A percentile compares a stretch with the other conserved stretches of the same genome.
Evolutionary conservation across 306 rosid genomes (phyloP).

Genomic region (Vigna hirtella): DNA sequence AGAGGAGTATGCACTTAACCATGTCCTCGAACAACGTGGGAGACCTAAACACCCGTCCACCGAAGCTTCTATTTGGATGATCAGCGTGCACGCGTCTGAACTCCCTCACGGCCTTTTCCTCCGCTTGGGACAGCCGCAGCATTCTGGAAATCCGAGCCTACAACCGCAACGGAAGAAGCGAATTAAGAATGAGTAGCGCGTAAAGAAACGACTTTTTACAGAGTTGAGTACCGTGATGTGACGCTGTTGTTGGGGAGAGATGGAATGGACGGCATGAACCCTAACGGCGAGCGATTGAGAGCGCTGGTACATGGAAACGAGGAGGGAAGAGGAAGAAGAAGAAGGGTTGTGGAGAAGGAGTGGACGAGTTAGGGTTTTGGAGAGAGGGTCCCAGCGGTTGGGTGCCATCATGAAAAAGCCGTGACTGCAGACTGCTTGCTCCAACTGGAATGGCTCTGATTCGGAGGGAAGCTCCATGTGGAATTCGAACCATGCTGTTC

Average conservation of each 20-base stretch:
- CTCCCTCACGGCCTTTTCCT: constrained; percentile 48
- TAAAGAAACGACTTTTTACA: neutral
- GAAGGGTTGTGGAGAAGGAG: constrained; percentile 13
- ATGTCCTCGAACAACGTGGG: constrained; percentile 66
- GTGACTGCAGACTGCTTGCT: constrained; percentile 58
- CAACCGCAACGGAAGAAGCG: neutral
- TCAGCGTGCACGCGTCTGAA: constrained; percentile 27
- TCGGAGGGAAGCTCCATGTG: constrained; percentile 37
- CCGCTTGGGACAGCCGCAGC: constrained; percentile 56
- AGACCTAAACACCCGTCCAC: constrained; percentile 60
- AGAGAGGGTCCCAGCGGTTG: constrained; percentile 56
- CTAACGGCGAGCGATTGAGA: constrained; percentile 36
- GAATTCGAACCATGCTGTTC: neutral
- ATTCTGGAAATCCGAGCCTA: constrained; percentile 56
- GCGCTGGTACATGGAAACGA: constrained; percentile 43
- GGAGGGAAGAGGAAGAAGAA: constrained; percentile 13
- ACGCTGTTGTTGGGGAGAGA: constrained; percentile 42
- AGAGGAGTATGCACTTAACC: constrained; percentile 67
- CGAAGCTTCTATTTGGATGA: constrained; percentile 26
- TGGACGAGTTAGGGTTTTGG: constrained; percentile 58
- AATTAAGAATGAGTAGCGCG: neutral
- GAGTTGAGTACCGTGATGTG: constrained; percentile 36
- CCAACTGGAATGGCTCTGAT: constrained; percentile 41
- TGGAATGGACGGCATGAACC: constrained; percentile 18
- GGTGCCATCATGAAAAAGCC: constrained; percentile 73